A percentile compares a stretch with the other conserved stretches of the same genome.
These are phyloP conservation scores for Theobroma cacao DNA, from an alignment of 345 rosid genomes.

Conservation along the genomic window DNA sequence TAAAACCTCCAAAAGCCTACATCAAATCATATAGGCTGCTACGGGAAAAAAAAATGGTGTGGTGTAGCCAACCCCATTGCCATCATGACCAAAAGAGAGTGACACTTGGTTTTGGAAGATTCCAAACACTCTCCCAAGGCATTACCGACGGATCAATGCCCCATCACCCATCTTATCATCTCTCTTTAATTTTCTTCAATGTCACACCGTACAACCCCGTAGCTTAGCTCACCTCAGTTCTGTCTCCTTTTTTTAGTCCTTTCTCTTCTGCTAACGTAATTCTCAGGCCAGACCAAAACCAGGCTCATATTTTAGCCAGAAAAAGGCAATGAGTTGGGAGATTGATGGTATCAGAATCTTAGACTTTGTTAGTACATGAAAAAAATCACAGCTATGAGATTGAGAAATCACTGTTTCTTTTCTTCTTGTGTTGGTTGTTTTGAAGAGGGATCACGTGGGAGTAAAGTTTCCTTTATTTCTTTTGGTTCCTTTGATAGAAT, in stretches of 20 bases:
- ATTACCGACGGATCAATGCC: neutral
- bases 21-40: slow-evolving; percentile 14
- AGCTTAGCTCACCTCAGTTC: neutral
- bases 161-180: slow-evolving; percentile 23
- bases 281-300: neutral
- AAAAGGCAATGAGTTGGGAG: neutral
- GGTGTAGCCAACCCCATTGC: neutral
- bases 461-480: neutral
- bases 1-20: neutral
- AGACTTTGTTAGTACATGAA: neutral
- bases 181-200: neutral
- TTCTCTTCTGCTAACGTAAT: no score
- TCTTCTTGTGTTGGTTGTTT: neutral
- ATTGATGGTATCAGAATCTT: neutral
- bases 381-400: neutral
- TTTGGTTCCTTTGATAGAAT: neutral
- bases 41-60: neutral
- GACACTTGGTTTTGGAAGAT: slow-evolving; percentile 21
- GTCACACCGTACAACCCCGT: slow-evolving; percentile 8
- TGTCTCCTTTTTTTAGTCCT: neutral
- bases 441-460: slow-evolving; percentile 10
- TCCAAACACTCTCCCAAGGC: neutral
- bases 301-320: neutral
- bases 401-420: neutral
- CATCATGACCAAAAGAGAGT: slow-evolving; percentile 2